A percentile compares a stretch with the other conserved stretches of the same genome.
These are phyloP conservation scores for Epichloe typhina DNA, from an alignment of 2,329 filamentous ascomycete genomes.

Conservation along the genomic window DNA sequence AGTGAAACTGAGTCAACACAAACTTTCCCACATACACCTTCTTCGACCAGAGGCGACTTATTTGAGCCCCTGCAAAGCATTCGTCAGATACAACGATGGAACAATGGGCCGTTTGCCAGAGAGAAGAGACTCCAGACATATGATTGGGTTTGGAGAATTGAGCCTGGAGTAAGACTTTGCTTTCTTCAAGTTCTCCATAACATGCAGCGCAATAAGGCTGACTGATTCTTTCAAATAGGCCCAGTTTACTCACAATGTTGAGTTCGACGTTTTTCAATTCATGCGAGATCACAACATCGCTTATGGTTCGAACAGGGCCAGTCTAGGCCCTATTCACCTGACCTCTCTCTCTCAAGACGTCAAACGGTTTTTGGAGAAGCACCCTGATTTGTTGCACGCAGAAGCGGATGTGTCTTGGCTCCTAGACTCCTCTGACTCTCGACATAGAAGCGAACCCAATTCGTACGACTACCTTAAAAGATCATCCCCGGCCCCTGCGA, in stretches of 20 bases:
- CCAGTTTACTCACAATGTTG: slow-evolving; percentile 45
- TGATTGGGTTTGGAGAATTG: slow-evolving; percentile 48
- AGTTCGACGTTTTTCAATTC: slow-evolving; percentile 77
- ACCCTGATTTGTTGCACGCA: slow-evolving; percentile 31
- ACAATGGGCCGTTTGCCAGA: slow-evolving; percentile 68
- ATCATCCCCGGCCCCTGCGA: background rate
- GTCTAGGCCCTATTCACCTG: slow-evolving; percentile 30
- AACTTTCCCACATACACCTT: slow-evolving; percentile 1
- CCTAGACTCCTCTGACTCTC: slow-evolving; percentile 12
- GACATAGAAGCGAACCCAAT: background rate
- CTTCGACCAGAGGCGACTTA: slow-evolving; percentile 1
- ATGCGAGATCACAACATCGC: slow-evolving; percentile 76
- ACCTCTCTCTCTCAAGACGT: slow-evolving; percentile 32
- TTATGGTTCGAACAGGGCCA: slow-evolving; percentile 50
- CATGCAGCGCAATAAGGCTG: background rate
- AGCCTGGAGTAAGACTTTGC: slow-evolving; percentile 38
- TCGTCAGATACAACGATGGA: slow-evolving; percentile 73
- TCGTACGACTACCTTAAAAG: background rate
- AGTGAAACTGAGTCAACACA: background rate
- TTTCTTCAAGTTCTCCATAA: background rate
- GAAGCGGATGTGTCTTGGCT: slow-evolving; percentile 37
- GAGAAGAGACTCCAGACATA: slow-evolving; percentile 55
- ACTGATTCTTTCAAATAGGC: slow-evolving; percentile 22
- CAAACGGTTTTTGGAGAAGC: slow-evolving; percentile 29
- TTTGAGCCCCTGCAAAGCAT: slow-evolving; percentile 54